Conservation (phyloP, 1,284 basidiomycete species). For the Trichosporon asahii region DNA sequence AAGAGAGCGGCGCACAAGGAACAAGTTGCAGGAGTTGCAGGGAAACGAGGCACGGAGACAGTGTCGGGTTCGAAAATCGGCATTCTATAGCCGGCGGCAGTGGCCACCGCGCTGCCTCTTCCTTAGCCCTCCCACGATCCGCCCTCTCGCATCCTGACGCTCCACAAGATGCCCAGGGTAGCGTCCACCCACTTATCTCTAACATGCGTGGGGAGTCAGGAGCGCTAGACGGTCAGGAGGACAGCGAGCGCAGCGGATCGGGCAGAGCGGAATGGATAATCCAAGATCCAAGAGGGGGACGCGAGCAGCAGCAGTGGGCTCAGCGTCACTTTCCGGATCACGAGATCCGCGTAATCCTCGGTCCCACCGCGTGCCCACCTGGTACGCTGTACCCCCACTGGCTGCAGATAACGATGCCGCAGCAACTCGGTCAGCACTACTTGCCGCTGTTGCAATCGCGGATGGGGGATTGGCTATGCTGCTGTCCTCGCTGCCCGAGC, state of each 20-base stretch:
- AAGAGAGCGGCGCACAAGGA: not conserved
- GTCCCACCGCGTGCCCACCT: not conserved
- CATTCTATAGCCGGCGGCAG: conserved; percentile 8
- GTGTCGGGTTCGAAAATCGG: not conserved
- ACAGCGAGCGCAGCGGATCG: not conserved
- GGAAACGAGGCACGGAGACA: not conserved
- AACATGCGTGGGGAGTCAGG: not conserved
- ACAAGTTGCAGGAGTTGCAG: not conserved
- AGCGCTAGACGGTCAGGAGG: not conserved
- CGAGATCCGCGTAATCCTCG: not conserved
- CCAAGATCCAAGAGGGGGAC: not conserved
- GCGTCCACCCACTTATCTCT: not conserved
- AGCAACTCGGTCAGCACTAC: not conserved
- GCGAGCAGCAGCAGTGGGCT: not conserved
- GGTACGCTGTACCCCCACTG: not conserved
- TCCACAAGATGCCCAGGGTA: not conserved
- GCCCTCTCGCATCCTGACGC: not conserved
- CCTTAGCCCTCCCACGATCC: not conserved
- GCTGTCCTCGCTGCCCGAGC: not conserved
- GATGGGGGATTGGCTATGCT: not conserved
- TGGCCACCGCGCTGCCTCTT: not conserved
- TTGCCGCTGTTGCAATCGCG: not conserved
- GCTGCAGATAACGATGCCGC: conserved; percentile 4
- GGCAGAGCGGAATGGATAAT: too few relatives aligned
- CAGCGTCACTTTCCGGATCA: not conserved